phyloP scores from a whole-genome alignment of 1,284 basidiomycete species.

The Boletus semigastroideus region DNA sequence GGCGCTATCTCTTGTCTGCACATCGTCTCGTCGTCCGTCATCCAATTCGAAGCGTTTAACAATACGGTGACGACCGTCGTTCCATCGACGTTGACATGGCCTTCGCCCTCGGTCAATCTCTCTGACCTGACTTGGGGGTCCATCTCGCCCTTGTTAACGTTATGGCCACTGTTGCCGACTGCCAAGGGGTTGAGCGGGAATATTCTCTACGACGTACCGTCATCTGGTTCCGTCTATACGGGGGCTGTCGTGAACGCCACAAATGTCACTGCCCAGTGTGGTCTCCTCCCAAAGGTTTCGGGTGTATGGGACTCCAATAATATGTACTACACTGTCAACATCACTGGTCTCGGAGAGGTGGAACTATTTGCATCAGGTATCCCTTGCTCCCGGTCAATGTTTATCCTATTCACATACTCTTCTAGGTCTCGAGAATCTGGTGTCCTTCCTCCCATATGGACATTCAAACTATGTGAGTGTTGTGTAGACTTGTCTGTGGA shows the following conservation, averaged over 20 bases:
- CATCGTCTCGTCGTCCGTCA: slow-evolving; percentile 5
- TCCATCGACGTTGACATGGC: background rate
- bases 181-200: slow-evolving; percentile 9
- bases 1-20: slow-evolving; percentile 12
- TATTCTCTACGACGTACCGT: slow-evolving; percentile 12
- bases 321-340: background rate
- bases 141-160: background rate
- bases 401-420: background rate
- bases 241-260: slow-evolving; percentile 13
- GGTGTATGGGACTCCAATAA: background rate
- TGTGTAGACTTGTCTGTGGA: background rate
- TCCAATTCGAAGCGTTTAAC: background rate
- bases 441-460: background rate
- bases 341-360: slow-evolving; percentile 5
- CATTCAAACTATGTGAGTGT: background rate
- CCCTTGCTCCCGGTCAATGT: background rate
- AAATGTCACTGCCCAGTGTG: slow-evolving; percentile 11
- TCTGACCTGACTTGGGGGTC: background rate
- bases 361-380: background rate
- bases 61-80: background rate
- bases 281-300: background rate
- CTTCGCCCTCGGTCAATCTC: background rate
- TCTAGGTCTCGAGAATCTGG: background rate
- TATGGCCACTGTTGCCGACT: slow-evolving; percentile 3
- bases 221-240: background rate